These are phyloP conservation scores for Alectoria sarmentosa DNA, from an alignment of 495 filamentous ascomycete genomes.

Conservation along the genomic window DNA sequence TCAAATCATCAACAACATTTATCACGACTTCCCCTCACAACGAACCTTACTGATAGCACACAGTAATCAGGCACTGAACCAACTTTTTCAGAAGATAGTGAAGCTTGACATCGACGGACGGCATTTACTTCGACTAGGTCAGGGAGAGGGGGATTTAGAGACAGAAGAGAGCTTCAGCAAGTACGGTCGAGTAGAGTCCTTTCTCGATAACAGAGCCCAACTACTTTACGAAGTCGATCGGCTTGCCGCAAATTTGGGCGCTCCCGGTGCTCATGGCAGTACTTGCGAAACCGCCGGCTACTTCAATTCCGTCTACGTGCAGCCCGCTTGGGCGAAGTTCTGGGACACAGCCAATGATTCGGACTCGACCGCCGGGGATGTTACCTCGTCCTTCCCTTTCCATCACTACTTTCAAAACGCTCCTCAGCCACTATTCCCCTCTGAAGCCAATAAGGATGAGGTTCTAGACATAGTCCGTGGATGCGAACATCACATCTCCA, in stretches of 20 bases:
- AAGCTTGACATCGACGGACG: slow-evolving; percentile 92
- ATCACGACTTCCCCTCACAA: slow-evolving; percentile 92
- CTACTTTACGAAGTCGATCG: slow-evolving; percentile 82
- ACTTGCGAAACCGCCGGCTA: slow-evolving; percentile 96
- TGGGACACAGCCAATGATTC: slow-evolving; percentile 49
- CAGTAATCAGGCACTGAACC: slow-evolving; percentile 96
- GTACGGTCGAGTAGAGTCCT: slow-evolving; percentile 88
- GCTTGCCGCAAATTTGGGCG: slow-evolving; percentile 72
- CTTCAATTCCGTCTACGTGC: slow-evolving; percentile 87
- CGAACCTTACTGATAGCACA: slow-evolving; percentile 91
- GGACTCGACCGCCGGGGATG: slow-evolving; percentile 47
- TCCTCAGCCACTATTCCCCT: slow-evolving; percentile 75
- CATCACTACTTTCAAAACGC: slow-evolving; percentile 82
- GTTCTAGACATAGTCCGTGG: slow-evolving; percentile 72
- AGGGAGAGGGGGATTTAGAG: slow-evolving; percentile 89
- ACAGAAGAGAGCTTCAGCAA: slow-evolving; percentile 89
- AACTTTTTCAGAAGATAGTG: slow-evolving; percentile 97
- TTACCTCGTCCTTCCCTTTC: slow-evolving; percentile 80
- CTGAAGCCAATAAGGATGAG: slow-evolving; percentile 53
- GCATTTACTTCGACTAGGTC: slow-evolving; percentile 86
- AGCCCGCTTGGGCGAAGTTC: slow-evolving; percentile 83
- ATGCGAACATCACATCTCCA: slow-evolving; percentile 84
- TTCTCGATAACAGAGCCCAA: slow-evolving; percentile 77
- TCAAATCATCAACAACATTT: slow-evolving; percentile 98
- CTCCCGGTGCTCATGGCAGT: slow-evolving; percentile 84